Conservation (phyloP, 345 rosid species). For the Arabidopsis thaliana region TAIR10.1 NC_003076.8:2304501-2305000, state of each 20-base stretch:
- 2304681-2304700: constrained; percentile 5
- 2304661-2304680: neutral
- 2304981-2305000: constrained; percentile 15
- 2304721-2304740: neutral
- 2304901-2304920: constrained; percentile 13
- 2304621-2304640: neutral
- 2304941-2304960: neutral
- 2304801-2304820: constrained; percentile 21
- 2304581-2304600: neutral
- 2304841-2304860: neutral
- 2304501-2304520: neutral
- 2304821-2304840: constrained; percentile 15
- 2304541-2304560: neutral
- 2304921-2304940: neutral
- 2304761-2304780: neutral
- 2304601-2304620: neutral
- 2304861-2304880: neutral
- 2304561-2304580: neutral
- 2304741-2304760: constrained; percentile 7
- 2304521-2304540: neutral
- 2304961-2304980: neutral
- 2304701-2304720: neutral
- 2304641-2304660: neutral
- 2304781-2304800: constrained; percentile 6
- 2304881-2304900: constrained; percentile 26